Conservation (phyloP, 1,284 basidiomycete genomes). For the Clitocybe nebularis region DNA sequence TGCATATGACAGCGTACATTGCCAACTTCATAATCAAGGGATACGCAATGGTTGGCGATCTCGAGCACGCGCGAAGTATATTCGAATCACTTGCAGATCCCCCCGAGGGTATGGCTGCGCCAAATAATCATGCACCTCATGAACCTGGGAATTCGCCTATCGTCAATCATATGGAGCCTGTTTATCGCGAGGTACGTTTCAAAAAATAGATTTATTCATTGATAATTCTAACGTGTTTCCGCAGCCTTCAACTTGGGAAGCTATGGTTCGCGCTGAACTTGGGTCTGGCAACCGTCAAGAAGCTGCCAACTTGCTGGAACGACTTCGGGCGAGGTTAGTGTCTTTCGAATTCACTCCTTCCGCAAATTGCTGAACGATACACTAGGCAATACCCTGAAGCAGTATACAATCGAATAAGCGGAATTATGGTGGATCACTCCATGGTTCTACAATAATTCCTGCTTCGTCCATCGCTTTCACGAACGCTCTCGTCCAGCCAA, state of each 20-base stretch:
- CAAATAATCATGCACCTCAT: constrained; percentile 82
- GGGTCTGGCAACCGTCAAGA: constrained; percentile 69
- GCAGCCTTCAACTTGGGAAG: constrained; percentile 87
- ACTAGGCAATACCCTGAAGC: constrained; percentile 68
- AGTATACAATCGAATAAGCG: constrained; percentile 63
- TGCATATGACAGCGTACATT: constrained; percentile 95
- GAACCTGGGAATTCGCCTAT: constrained; percentile 29
- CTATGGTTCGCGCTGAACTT: constrained; percentile 93
- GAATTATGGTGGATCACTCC: constrained; percentile 57
- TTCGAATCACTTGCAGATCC: constrained; percentile 92
- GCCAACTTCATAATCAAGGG: constrained; percentile 92
- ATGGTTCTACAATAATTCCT: constrained; percentile 22
- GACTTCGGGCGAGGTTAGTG: constrained; percentile 71
- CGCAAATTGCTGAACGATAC: constrained; percentile 2
- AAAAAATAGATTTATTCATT: constrained; percentile 11
- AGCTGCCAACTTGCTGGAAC: constrained; percentile 70
- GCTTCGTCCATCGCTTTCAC: neutral
- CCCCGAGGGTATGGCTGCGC: constrained; percentile 81
- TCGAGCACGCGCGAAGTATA: constrained; percentile 68
- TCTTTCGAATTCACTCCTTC: neutral
- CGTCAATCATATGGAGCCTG: constrained; percentile 47
- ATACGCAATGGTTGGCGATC: constrained; percentile 70
- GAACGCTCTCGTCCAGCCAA: neutral
- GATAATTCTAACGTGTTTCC: constrained; percentile 4
- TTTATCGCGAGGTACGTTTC: constrained; percentile 83